These are phyloP conservation scores for Nakazawaea wyomingensis DNA, from an alignment of 805 yeast genomes.

Conservation along the genomic window DNA sequence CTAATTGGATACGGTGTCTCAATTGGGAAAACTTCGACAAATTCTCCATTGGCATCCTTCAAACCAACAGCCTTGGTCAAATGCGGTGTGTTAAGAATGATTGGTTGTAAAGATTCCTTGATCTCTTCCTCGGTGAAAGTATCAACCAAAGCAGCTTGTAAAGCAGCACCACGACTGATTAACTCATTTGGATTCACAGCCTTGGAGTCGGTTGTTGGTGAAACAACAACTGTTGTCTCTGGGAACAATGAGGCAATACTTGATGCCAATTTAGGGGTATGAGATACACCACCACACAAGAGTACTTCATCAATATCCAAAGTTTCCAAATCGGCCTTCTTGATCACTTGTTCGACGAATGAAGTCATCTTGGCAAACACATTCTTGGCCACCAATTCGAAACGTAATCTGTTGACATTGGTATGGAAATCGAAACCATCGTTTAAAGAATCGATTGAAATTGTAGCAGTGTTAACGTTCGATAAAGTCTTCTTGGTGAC, in stretches of 20 bases:
- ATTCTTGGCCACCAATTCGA: constrained; percentile 78
- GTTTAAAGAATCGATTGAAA: constrained; percentile 91
- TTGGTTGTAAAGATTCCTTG: constrained; percentile 74
- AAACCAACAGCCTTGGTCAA: constrained; percentile 80
- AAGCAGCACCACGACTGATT: constrained; percentile 90
- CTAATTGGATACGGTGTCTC: constrained; percentile 92
- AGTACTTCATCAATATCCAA: constrained; percentile 88
- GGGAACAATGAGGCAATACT: constrained; percentile 76
- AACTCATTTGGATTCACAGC: constrained; percentile 86
- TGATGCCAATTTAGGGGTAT: constrained; percentile 84
- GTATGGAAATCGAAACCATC: constrained; percentile 93
- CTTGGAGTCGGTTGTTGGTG: constrained; percentile 75
- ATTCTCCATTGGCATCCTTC: constrained; percentile 62
- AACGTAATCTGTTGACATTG: constrained; percentile 89
- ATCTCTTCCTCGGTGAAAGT: constrained; percentile 80
- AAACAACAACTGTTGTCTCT: constrained; percentile 63
- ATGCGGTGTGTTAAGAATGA: constrained; percentile 86
- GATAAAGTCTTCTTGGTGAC: constrained; percentile 87
- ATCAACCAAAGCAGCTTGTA: constrained; percentile 86
- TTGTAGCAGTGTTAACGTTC: constrained; percentile 81
- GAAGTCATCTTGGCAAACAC: constrained; percentile 70
- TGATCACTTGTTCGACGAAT: constrained; percentile 69
- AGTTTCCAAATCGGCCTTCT: constrained; percentile 78
- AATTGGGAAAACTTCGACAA: constrained; percentile 66
- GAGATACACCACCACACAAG: constrained; percentile 89